phyloP scores from a whole-genome alignment of 352 stramenopile genomes.

The Pythium phragmitis region DNA sequence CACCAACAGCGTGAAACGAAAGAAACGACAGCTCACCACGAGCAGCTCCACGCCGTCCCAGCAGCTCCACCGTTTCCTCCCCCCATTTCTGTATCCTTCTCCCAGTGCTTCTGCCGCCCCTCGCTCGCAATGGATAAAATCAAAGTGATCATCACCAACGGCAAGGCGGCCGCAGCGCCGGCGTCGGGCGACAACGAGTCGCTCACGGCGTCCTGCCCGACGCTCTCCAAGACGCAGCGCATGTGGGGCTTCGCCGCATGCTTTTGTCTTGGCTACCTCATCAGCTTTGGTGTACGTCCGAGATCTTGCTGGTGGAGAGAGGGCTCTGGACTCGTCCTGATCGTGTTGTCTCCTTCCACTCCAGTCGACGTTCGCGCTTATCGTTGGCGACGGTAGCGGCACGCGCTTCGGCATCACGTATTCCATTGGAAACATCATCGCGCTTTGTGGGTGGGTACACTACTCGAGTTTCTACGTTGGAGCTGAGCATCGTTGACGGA shows the following conservation, averaged over 20 bases:
- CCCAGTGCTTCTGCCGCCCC: not conserved
- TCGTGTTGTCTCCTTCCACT: no score
- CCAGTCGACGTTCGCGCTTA: constrained; percentile 81
- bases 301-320: not conserved
- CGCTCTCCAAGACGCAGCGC: constrained; percentile 67
- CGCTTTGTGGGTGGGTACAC: constrained; percentile 64
- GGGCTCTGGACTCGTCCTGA: not conserved
- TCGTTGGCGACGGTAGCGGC: constrained; percentile 60
- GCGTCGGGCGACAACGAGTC: constrained; percentile 32
- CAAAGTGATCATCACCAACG: constrained; percentile 67
- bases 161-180: constrained; percentile 38
- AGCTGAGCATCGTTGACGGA: not conserved
- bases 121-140: constrained; percentile 61
- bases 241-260: constrained; percentile 72
- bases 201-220: constrained; percentile 56
- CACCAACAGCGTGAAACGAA: constrained; percentile 14
- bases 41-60: no score
- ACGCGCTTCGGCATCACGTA: constrained; percentile 84
- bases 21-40: not conserved
- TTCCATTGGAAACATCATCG: constrained; percentile 80
- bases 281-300: constrained; percentile 71
- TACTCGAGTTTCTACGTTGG: not conserved
- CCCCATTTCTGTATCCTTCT: not conserved
- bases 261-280: constrained; percentile 78
- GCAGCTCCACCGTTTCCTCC: no score